A percentile compares a stretch with the other conserved stretches of the same genome.
Evolutionary conservation across 805 yeast species (phyloP).

Genomic region (Candida namnaoensis): DNA sequence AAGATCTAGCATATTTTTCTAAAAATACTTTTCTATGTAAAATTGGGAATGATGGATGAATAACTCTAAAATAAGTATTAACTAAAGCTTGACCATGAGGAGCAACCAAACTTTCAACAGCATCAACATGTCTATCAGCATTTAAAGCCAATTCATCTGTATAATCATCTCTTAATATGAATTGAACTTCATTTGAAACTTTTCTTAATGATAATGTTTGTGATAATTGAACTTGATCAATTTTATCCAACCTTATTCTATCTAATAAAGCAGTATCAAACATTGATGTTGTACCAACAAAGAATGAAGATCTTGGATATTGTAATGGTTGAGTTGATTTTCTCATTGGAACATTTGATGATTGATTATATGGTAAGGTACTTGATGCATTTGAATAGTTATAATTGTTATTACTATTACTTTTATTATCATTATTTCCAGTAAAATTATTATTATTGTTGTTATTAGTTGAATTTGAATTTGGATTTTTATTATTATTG

Average conservation of each 20-base stretch:
- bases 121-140: slow-evolving; percentile 73
- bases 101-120: slow-evolving; percentile 77
- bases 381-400: slow-evolving; percentile 6
- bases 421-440: neutral
- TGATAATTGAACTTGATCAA: slow-evolving; percentile 74
- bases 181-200: slow-evolving; percentile 70
- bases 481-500: slow-evolving; percentile 2
- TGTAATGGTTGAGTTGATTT: slow-evolving; percentile 46
- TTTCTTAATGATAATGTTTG: slow-evolving; percentile 62
- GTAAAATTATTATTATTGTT: slow-evolving; percentile 1
- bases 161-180: slow-evolving; percentile 74
- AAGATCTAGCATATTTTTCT: slow-evolving; percentile 86
- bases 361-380: no score
- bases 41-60: slow-evolving; percentile 90
- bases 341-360: neutral
- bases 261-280: slow-evolving; percentile 69
- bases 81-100: slow-evolving; percentile 84
- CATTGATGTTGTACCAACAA: slow-evolving; percentile 81
- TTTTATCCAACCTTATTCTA: slow-evolving; percentile 52
- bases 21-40: slow-evolving; percentile 85
- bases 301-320: slow-evolving; percentile 84
- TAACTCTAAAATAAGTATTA: slow-evolving; percentile 72
- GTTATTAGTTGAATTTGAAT: slow-evolving; percentile 1
- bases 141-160: slow-evolving; percentile 57
- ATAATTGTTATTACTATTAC: slow-evolving; percentile 6